These are phyloP conservation scores for Elsinoe batatas DNA, from an alignment of 2,329 filamentous ascomycete species.

Conservation along the genomic window DNA sequence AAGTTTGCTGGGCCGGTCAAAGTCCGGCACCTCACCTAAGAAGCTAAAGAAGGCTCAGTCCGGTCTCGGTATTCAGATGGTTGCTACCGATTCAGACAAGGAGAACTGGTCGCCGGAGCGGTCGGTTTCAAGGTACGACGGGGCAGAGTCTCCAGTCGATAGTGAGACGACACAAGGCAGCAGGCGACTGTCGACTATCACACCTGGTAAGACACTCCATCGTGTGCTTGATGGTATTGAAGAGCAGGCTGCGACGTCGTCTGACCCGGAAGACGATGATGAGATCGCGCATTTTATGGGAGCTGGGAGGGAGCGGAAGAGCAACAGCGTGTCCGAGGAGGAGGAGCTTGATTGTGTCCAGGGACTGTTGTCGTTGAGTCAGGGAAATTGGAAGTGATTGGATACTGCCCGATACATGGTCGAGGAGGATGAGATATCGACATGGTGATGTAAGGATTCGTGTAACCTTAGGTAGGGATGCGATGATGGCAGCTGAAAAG, in stretches of 20 bases:
- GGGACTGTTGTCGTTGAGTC: constrained; percentile 76
- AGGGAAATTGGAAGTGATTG: constrained; percentile 69
- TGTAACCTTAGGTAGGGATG: neutral
- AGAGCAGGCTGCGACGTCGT: neutral
- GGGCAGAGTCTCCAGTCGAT: constrained; percentile 10
- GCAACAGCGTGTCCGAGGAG: constrained; percentile 31
- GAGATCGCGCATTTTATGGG: constrained; percentile 69
- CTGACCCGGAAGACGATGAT: constrained; percentile 42
- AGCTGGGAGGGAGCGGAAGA: constrained; percentile 32
- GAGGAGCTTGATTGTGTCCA: constrained; percentile 80
- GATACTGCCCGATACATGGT: neutral
- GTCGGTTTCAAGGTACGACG: constrained; percentile 19
- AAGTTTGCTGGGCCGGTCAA: neutral
- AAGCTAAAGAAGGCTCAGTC: constrained; percentile 25
- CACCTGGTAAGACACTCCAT: constrained; percentile 15
- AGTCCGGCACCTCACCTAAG: constrained; percentile 3
- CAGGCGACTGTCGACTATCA: constrained; percentile 3
- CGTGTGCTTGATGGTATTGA: constrained; percentile 14
- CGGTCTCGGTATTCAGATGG: constrained; percentile 34
- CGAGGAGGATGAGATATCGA: neutral
- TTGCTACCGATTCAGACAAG: constrained; percentile 75
- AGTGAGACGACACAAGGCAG: neutral
- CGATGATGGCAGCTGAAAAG: neutral
- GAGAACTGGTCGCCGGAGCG: constrained; percentile 71
- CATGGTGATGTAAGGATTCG: neutral